Percentiles rank a stretch among this genome's conserved stretches.
These are phyloP conservation scores for Sherardia arvensis DNA, from an alignment of 257 asterid genomes.

Conservation along the genomic window DNA sequence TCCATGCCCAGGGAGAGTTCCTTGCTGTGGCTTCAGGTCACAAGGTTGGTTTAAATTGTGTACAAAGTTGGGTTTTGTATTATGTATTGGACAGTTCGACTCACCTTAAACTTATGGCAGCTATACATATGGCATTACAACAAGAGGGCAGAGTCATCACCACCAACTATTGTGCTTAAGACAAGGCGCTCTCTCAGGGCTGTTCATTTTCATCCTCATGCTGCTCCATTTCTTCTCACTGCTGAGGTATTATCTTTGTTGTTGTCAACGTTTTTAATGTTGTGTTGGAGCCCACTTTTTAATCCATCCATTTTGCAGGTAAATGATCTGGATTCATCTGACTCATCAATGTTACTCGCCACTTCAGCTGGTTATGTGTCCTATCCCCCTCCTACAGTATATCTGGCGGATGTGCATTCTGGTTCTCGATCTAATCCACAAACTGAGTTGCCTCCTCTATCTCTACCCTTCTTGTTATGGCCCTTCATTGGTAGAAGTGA, in stretches of 20 bases:
- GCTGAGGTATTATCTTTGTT: slow-evolving; percentile 70
- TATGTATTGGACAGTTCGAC: slow-evolving; percentile 15
- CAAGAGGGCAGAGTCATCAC: slow-evolving; percentile 66
- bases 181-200: slow-evolving; percentile 98
- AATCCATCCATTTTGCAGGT: slow-evolving; percentile 21
- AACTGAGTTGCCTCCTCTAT: slow-evolving; percentile 63
- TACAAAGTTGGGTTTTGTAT: slow-evolving; percentile 8
- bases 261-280: slow-evolving; percentile 2
- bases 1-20: slow-evolving; percentile 92
- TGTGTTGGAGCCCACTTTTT: slow-evolving; percentile 4
- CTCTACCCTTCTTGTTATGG: slow-evolving; percentile 70
- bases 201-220: slow-evolving; percentile 95
- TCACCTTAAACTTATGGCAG: slow-evolving; percentile 42
- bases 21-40: slow-evolving; percentile 99
- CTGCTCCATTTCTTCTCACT: slow-evolving; percentile 91
- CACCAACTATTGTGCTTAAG: slow-evolving; percentile 72
- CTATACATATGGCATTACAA: slow-evolving; percentile 90
- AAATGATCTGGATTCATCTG: slow-evolving; percentile 85
- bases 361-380: slow-evolving; percentile 80
- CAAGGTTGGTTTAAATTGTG: slow-evolving; percentile 76
- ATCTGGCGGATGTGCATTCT: slow-evolving; percentile 70
- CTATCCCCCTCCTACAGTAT: slow-evolving; percentile 90
- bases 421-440: slow-evolving; percentile 48
- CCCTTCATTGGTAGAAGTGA: slow-evolving; percentile 60
- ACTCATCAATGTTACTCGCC: slow-evolving; percentile 83